Conservation (phyloP, 2,329 filamentous ascomycete genomes). For the Cordyceps militaris region DNA sequence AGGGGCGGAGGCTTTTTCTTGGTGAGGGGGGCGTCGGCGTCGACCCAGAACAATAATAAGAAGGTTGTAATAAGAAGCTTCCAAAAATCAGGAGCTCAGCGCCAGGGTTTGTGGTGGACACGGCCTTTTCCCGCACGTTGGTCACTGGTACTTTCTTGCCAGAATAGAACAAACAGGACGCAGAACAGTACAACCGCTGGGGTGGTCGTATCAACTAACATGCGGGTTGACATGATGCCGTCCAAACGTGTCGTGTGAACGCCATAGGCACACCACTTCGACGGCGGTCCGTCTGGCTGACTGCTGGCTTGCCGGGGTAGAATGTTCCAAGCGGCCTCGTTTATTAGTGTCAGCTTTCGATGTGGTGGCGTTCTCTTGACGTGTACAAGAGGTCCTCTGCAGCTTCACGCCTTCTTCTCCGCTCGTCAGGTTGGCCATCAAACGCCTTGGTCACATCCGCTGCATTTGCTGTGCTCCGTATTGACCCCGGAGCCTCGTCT, state of each 20-base stretch:
- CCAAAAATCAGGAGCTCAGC: background rate
- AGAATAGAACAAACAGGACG: background rate
- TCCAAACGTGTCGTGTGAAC: slow-evolving; percentile 8
- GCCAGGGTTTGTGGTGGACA: background rate
- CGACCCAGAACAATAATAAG: slow-evolving; percentile 8
- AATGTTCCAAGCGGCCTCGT: background rate
- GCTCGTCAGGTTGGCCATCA: background rate
- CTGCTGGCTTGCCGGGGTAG: background rate
- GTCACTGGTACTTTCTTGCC: background rate
- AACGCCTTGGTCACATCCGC: background rate
- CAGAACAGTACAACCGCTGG: background rate
- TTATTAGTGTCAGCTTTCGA: background rate
- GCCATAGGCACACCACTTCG: background rate
- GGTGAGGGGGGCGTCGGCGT: background rate
- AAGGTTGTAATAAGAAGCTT: background rate
- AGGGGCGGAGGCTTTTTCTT: background rate
- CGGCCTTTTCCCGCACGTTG: background rate
- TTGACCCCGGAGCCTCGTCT: background rate
- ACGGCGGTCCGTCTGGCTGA: background rate
- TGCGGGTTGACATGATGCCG: background rate
- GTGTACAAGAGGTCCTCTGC: background rate
- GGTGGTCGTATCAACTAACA: background rate
- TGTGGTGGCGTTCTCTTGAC: slow-evolving; percentile 7
- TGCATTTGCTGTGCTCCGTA: background rate
- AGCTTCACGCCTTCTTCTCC: background rate